Base-by-base conservation (phyloP, 305 asterid species). In the Fraxinus xanthoxyloides region DNA sequence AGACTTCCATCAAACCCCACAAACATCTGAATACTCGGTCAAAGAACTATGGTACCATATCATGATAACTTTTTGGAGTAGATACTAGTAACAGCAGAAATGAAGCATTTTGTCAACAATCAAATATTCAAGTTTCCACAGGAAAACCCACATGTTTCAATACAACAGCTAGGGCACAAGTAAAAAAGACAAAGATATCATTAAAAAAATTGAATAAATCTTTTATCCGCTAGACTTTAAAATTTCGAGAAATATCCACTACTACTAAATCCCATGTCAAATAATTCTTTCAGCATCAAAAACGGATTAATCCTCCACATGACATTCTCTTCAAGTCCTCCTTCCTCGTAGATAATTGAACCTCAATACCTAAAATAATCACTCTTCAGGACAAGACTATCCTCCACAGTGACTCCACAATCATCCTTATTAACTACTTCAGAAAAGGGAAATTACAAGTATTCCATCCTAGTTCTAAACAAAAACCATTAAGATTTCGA, bases 291-390 rank as follows among this genome's bases (percentile, higher is more conserved):
- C 1, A 3, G 32, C 28, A 63, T 63, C 72, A 34, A 63, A 63
- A 10, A 4, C n/a, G 15, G 43, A 70, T 31, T 12, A 15, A 30
- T 69, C 40, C 38, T 31, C n/a, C 19, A 0, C 13, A 5, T 69
- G 21, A 32, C 23, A 70, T 70, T 31, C 75, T 70, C 43, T 70
- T 70, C 40, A 31, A 70, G 75, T 70, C 43, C 75, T 70, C 75
- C 24, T 70, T 30, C 74, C 19, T 67, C n/a, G 38, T 30, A 30
- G 38, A 31, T 15, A 30, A 69, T 69, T 30, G 43, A 69, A 69
- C 75, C 75, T 69, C 38, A 59, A 21, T 13, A 17, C 13, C 75
- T 31, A 31, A 70, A 70, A 31, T 31, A 30, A 70, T 70, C 75
- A 13, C 75, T 69, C 75, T 69, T 12, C 24, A 31, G 43, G 43